Conservation (phyloP, 1,139 yeast species). For the Suhomyces terraborum region DNA sequence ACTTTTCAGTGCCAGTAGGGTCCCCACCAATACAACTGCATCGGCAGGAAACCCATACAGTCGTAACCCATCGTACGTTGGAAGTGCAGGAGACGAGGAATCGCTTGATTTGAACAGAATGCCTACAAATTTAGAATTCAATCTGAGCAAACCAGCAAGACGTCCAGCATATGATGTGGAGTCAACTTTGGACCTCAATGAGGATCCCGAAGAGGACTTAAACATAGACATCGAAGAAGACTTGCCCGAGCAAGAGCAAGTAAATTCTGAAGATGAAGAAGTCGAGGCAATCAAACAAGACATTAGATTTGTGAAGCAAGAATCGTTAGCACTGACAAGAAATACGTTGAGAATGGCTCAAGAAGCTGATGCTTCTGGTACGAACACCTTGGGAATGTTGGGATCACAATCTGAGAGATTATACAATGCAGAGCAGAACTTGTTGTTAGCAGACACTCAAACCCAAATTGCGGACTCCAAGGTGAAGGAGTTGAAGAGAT, state of each 20-base stretch:
- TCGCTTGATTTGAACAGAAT: constrained; percentile 46
- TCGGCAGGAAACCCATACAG: constrained; percentile 15
- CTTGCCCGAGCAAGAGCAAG: constrained; percentile 47
- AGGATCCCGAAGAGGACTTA: constrained; percentile 44
- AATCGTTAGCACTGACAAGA: constrained; percentile 81
- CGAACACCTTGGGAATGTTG: constrained; percentile 86
- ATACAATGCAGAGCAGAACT: constrained; percentile 74
- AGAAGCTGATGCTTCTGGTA: constrained; percentile 89
- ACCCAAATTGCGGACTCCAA: constrained; percentile 82
- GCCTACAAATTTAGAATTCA: constrained; percentile 39
- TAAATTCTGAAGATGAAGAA: constrained; percentile 74
- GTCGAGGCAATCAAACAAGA: constrained; percentile 87
- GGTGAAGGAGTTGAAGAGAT: constrained; percentile 75
- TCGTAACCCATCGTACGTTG: constrained; percentile 8
- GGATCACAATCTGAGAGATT: constrained; percentile 90
- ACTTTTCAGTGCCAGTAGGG: constrained; percentile 5
- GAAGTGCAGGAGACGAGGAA: constrained; percentile 30
- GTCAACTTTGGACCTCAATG: constrained; percentile 38
- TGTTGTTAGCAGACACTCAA: constrained; percentile 79
- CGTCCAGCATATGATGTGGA: constrained; percentile 28
- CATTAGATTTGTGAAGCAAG: constrained; percentile 82
- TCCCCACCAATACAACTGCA: constrained; percentile 4
- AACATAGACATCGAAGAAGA: constrained; percentile 40
- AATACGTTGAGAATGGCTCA: constrained; percentile 86
- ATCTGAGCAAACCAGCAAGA: constrained; percentile 29